Conservation (phyloP, 768 basidiomycete genomes). For the Sporobolomyces pararoseus region DNA sequence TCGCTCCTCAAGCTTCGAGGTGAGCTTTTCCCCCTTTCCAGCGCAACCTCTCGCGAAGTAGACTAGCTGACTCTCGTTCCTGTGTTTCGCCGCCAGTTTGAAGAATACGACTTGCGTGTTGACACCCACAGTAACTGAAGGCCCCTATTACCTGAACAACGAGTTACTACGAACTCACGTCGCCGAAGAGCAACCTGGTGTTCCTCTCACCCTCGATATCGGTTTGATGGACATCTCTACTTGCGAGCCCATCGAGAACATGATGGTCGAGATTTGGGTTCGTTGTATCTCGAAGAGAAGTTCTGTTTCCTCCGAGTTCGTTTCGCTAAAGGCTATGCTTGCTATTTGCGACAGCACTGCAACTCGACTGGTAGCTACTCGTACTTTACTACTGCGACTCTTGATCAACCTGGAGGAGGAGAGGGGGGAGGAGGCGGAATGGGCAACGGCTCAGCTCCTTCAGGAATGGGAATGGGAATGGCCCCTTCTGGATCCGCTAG, state of each 20-base stretch:
- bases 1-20: conserved; percentile 16
- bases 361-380: conserved; percentile 29
- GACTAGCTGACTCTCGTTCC: neutral
- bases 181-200: conserved; percentile 48
- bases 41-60: too few species aligned
- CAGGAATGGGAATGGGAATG: too few species aligned
- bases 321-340: neutral
- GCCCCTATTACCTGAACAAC: conserved; percentile 48
- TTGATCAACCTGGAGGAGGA: conserved; percentile 2
- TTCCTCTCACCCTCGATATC: conserved; percentile 50
- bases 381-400: neutral
- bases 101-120: conserved; percentile 28
- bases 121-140: conserved; percentile 44
- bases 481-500: neutral
- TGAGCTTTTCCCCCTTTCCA: neutral
- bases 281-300: neutral
- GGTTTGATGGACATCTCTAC: conserved; percentile 51
- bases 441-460: conserved; percentile 2
- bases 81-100: neutral
- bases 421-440: conserved; percentile 11
- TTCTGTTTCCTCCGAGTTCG: conserved; percentile 34
- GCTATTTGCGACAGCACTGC: neutral
- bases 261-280: conserved; percentile 52
- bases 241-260: conserved; percentile 50
- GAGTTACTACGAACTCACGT: conserved; percentile 48